Evolutionary conservation across 2,329 filamentous ascomycete species (phyloP).

Genomic region (Nannizziopsis barbatae): DNA sequence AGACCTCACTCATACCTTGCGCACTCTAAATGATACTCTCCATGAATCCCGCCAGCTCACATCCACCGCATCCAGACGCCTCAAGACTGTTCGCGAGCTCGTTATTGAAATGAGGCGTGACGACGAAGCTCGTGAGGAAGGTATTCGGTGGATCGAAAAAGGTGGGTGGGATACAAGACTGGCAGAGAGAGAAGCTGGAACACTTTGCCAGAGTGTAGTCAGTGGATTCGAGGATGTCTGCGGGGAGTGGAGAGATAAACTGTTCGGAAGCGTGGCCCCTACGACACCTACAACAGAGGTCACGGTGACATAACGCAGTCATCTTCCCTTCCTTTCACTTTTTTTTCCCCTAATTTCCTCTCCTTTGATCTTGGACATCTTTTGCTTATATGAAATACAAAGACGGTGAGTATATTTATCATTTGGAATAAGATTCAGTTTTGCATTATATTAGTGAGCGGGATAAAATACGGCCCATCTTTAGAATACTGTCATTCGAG

Average conservation of each 20-base stretch:
- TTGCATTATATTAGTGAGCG: too few species aligned
- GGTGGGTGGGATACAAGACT: slow-evolving; percentile 76
- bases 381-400: neutral
- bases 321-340: neutral
- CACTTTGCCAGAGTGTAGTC: slow-evolving; percentile 76
- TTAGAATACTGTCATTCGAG: too few species aligned
- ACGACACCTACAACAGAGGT: slow-evolving; percentile 15
- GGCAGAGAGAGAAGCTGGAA: slow-evolving; percentile 65
- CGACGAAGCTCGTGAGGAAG: slow-evolving; percentile 70
- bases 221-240: slow-evolving; percentile 87
- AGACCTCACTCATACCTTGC: slow-evolving; percentile 67
- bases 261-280: slow-evolving; percentile 43
- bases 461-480: too few species aligned
- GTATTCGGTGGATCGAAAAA: slow-evolving; percentile 65
- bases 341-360: too few species aligned
- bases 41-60: slow-evolving; percentile 91
- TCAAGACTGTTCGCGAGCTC: slow-evolving; percentile 73
- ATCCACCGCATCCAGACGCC: slow-evolving; percentile 63
- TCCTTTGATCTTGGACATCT: too few species aligned
- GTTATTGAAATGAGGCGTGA: slow-evolving; percentile 76
- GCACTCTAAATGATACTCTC: slow-evolving; percentile 76
- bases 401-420: too few species aligned
- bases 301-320: slow-evolving; percentile 17
- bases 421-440: too few species aligned
- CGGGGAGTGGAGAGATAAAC: slow-evolving; percentile 65